Conservation (phyloP, 2,329 filamentous ascomycete species). For the Lasiodiplodia sp. region DNA sequence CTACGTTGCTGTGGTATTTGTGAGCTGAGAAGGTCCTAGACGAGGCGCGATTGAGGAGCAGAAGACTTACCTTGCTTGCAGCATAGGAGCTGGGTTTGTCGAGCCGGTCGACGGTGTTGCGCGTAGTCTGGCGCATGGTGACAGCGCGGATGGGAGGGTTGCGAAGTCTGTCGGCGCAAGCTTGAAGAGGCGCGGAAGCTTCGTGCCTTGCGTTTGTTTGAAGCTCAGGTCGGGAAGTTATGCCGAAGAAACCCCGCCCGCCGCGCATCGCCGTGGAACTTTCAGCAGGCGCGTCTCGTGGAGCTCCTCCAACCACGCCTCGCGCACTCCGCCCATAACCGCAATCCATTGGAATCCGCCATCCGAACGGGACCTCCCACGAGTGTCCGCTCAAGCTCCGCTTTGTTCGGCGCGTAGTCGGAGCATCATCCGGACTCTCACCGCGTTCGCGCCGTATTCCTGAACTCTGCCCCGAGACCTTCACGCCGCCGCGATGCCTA, state of each 20-base stretch:
- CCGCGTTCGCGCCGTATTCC: conserved; percentile 2
- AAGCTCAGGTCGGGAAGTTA: conserved; percentile 21
- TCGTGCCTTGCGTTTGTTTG: conserved; percentile 4
- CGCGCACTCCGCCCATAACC: not conserved
- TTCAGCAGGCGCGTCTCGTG: conserved; percentile 20
- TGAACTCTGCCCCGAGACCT: conserved; percentile 3
- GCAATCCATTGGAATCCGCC: conserved; percentile 12
- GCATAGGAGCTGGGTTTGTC: conserved; percentile 97
- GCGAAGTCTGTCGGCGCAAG: conserved; percentile 18
- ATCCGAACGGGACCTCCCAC: not conserved
- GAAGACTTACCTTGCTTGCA: conserved; percentile 70
- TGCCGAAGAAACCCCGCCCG: conserved; percentile 7
- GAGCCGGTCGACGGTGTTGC: conserved; percentile 85
- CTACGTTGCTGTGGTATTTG: conserved; percentile 69
- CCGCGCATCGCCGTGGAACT: conserved; percentile 10
- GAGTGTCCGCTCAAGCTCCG: conserved; percentile 2
- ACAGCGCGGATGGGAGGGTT: not conserved
- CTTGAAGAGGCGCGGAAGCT: conserved; percentile 16
- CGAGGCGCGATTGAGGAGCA: conserved; percentile 31
- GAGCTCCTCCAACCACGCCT: conserved; percentile 9
- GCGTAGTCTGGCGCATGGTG: conserved; percentile 56
- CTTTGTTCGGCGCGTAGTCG: not conserved
- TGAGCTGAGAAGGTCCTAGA: conserved; percentile 4
- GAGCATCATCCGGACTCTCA: not conserved
- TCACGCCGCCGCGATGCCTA: conserved; percentile 69